Evolutionary conservation across 2,329 filamentous ascomycete species (phyloP).

Genomic region (Fusarium tjaetaba): DNA sequence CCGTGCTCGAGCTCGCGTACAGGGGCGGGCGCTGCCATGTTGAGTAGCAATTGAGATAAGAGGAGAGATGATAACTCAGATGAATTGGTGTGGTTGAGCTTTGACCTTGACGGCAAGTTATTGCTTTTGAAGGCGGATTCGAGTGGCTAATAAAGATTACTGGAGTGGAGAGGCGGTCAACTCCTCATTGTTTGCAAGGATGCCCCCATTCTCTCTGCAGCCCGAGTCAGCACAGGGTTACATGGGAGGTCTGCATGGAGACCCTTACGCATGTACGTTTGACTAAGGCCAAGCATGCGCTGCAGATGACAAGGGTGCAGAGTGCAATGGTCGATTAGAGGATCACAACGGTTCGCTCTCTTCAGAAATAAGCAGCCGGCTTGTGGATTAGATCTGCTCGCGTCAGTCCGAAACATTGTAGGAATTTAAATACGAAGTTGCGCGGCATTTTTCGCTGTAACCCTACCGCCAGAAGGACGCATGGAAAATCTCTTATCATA

Average conservation of each 20-base stretch:
- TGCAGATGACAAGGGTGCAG: not conserved
- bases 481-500: not conserved
- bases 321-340: not conserved
- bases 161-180: not conserved
- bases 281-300: not conserved
- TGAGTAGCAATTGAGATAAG: not conserved
- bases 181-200: not conserved
- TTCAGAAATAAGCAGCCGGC: not conserved
- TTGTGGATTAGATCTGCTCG: not conserved
- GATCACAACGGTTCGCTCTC: not conserved
- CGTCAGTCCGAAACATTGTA: not conserved
- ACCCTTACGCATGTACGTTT: not conserved
- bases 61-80: not conserved
- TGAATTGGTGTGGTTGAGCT: not conserved
- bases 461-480: not conserved
- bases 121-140: too few species aligned
- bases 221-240: not conserved
- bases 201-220: not conserved
- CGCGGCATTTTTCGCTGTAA: not conserved
- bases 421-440: too few species aligned
- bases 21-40: not conserved
- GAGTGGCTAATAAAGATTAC: too few species aligned
- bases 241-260: not conserved
- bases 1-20: not conserved
- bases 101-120: not conserved